phyloP scores from a whole-genome alignment of 2,329 filamentous ascomycete genomes.

The Coniosporium tulheliwenetii region DNA sequence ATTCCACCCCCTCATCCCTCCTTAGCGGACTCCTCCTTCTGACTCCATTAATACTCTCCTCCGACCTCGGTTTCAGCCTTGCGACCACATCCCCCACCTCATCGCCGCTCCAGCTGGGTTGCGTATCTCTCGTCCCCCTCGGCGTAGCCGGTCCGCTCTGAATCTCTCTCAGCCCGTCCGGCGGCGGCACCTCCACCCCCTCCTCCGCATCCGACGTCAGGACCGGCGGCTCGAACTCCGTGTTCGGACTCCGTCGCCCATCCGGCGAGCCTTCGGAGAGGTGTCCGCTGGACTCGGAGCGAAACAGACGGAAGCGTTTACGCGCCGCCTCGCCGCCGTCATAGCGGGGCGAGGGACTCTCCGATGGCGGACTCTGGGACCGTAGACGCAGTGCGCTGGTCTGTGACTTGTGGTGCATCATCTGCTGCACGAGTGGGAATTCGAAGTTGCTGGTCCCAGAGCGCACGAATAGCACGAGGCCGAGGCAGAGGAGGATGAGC shows the following conservation, averaged over 20 bases:
- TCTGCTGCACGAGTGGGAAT: constrained; percentile 28
- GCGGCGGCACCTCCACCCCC: constrained; percentile 5
- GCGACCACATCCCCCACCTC: too few species aligned
- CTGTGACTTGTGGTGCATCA: constrained; percentile 17
- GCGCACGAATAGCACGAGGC: constrained; percentile 63
- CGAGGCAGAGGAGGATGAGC: constrained; percentile 71
- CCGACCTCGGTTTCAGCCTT: too few species aligned
- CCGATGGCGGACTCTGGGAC: constrained; percentile 16
- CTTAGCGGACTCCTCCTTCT: neutral
- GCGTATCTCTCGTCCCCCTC: constrained; percentile 20
- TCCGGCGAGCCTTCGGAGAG: constrained; percentile 9
- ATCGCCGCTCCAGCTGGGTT: too few species aligned
- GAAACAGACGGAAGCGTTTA: neutral
- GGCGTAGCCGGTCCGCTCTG: constrained; percentile 29
- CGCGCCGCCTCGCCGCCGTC: neutral
- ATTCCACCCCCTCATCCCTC: neutral
- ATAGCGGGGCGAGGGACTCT: constrained; percentile 17
- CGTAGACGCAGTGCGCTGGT: constrained; percentile 12
- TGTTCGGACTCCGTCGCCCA: constrained; percentile 13
- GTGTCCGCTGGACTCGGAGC: constrained; percentile 9
- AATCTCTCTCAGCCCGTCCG: constrained; percentile 16
- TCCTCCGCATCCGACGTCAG: constrained; percentile 10
- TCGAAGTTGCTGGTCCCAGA: constrained; percentile 21
- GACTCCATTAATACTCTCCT: too few species aligned
- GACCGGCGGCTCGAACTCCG: constrained; percentile 18